Evolutionary conservation across 306 rosid genomes (phyloP), one percentile per base, ranked within the genome.

Genomic region (Lablab purpureus): DNA sequence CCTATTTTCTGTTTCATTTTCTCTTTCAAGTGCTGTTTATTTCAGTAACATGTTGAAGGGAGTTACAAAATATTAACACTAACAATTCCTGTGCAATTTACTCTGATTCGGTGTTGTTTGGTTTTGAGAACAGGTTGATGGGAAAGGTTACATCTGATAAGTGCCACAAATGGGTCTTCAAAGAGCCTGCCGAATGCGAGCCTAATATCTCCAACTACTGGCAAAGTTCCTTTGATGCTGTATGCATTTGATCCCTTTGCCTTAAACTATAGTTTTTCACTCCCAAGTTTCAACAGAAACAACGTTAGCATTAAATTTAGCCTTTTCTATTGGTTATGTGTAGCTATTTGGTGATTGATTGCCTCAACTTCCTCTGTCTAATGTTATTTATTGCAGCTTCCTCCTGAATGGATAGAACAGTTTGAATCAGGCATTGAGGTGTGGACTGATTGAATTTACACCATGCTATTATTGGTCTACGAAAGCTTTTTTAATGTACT

Each of bases 151-250:
- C 98, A 69, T 94, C 98, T 80, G 98, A 94, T 91, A 91, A 94
- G 91, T 94, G 98, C 70, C 98, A 94, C 81, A 94, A 94, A 87
- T 94, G 98, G 98, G 98, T 94, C 70, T 94, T 91, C 87, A 94
- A 94, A 85, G 98, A 94, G 71, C 97, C 97, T 13, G 84, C 97
- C 2, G 98, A 91, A 80, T 91, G 88, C 77, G 98, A 94, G 73
- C 90, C 98, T 17, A 91, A 90, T 70, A 89, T 90, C 83, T 88
- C 98, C 81, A 91, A 94, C 88, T 90, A 94, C 84, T 94, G 98
- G 98, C 98, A 94, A 81, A 94, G 97, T 76, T 94, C 98, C 37
- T 94, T 91, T 83, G 97, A 94, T 90, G 95, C 98, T 77, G 98
- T 94, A 90, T 83, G 91, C 60, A 22, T 15, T 21, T 66, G 8